Evolutionary conservation across 2,329 filamentous ascomycete species (phyloP).

Genomic region (Aspergillus hiratsukae): DNA sequence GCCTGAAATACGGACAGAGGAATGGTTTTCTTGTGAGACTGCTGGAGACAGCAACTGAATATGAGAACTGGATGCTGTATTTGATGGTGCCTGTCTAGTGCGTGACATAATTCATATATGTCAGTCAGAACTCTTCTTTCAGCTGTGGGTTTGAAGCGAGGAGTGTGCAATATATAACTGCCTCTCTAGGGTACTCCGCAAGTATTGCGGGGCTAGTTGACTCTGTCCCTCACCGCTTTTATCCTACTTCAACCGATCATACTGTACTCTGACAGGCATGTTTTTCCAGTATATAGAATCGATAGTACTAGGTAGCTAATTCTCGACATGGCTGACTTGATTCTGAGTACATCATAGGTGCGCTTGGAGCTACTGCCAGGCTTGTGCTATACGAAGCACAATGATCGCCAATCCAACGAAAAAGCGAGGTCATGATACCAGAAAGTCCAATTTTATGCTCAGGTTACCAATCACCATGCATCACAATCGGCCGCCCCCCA

Average conservation of each 20-base stretch:
- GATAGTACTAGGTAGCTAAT: neutral
- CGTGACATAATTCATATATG: slow-evolving; percentile 27
- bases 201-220: neutral
- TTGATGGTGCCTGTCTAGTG: slow-evolving; percentile 34
- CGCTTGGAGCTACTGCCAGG: neutral
- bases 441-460: neutral
- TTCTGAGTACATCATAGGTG: neutral
- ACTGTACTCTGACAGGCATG: neutral
- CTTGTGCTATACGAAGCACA: neutral
- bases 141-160: neutral
- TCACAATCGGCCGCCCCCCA: neutral
- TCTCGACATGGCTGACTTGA: neutral
- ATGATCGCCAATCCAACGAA: neutral
- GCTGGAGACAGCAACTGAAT: slow-evolving; percentile 23
- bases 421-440: neutral
- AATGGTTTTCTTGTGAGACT: slow-evolving; percentile 11
- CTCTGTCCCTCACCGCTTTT: neutral
- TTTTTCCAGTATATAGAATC: neutral
- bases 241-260: neutral
- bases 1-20: slow-evolving; percentile 21
- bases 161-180: neutral
- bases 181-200: too few species aligned
- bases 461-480: neutral
- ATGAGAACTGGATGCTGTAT: slow-evolving; percentile 20
- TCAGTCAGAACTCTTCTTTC: neutral